Base-by-base conservation (phyloP, 441 rosid genomes). In the Arabidopsis lyrata region DNA sequence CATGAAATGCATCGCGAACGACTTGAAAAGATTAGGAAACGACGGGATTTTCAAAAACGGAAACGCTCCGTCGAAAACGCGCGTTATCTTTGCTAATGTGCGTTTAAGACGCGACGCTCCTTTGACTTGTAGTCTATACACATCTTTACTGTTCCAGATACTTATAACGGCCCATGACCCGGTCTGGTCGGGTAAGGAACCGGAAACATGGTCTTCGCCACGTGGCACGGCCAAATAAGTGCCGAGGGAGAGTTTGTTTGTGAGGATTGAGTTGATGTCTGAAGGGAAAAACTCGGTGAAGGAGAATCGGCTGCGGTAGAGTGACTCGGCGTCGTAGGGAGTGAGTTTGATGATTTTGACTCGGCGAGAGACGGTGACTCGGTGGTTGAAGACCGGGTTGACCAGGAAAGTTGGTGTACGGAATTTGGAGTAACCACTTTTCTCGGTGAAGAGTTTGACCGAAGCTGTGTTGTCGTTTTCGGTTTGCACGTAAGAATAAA, bases 281-380 rank as follows among this genome's bases (percentile, higher is more conserved):
- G 89, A 85, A 0, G 99, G 99, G 83, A 95, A 92, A 78, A 95
- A 95, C 88, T 95, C 99, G 57, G 92, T 89, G 63, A 95, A 85
- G 65, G 96, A 80, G 80, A 95, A 88, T 3, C 89, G 86, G 35
- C 73, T 72, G 12, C 91, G 91, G 86, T 95, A 95, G 49, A 95
- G 83, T n/a, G 67, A 18, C 67, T 92, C 97, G 0, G 99, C 96
- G 66, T 85, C 96, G 29, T 57, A 47, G 0, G 86, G 77, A 8
- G 73, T 1, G 74, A 95, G 87, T 42, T 72, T 44, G 68, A 92
- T 53, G 68, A 95, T 20, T 39, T 87, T 50, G 67, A 86, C 84
- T 12, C 78, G 77, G 71, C 61, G 70, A 1, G 98, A 82, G 55
- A 87, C 81, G 3, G 79, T 22, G 52, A 85, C 63, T 36, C 86